Evolutionary conservation across 2,329 filamentous ascomycete species (phyloP).

Genomic region (Monosporascus sp.): DNA sequence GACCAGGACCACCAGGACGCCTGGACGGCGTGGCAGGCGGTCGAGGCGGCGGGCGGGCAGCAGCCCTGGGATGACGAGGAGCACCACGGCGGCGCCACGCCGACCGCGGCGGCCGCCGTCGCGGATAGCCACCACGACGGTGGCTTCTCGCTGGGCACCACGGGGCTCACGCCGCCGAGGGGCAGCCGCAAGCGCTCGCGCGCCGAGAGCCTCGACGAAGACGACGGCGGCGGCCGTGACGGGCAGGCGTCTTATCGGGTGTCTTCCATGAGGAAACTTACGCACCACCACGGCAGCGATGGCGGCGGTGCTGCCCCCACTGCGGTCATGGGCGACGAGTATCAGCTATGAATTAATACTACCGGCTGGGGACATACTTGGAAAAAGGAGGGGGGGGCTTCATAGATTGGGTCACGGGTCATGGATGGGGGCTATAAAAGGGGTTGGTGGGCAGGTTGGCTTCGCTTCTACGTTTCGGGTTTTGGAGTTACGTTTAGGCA

Average conservation of each 20-base stretch:
- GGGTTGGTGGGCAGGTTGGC: too few species aligned
- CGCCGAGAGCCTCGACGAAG: slow-evolving; percentile 22
- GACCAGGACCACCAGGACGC: slow-evolving; percentile 5
- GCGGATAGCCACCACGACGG: background rate
- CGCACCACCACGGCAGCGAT: slow-evolving; percentile 13
- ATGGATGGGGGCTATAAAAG: too few species aligned
- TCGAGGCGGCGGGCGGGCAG: slow-evolving; percentile 5
- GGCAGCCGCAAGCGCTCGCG: slow-evolving; percentile 27
- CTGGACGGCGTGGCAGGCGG: slow-evolving; percentile 12
- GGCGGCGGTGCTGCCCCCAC: slow-evolving; percentile 8
- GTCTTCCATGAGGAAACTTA: slow-evolving; percentile 22
- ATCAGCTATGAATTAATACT: background rate
- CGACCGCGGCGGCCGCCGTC: slow-evolving; percentile 1
- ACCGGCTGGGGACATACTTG: background rate
- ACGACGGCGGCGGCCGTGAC: slow-evolving; percentile 9
- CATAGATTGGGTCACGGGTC: too few species aligned
- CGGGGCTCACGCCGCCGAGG: slow-evolving; percentile 15
- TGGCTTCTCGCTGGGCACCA: slow-evolving; percentile 14
- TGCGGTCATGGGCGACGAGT: slow-evolving; percentile 18
- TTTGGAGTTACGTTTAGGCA: too few species aligned
- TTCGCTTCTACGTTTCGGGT: too few species aligned
- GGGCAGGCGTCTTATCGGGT: slow-evolving; percentile 14
- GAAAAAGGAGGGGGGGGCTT: background rate
- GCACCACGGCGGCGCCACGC: background rate
- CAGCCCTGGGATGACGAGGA: background rate